phyloP scores from a whole-genome alignment of 805 yeast species.

The Kurtzmaniella fragi region DNA sequence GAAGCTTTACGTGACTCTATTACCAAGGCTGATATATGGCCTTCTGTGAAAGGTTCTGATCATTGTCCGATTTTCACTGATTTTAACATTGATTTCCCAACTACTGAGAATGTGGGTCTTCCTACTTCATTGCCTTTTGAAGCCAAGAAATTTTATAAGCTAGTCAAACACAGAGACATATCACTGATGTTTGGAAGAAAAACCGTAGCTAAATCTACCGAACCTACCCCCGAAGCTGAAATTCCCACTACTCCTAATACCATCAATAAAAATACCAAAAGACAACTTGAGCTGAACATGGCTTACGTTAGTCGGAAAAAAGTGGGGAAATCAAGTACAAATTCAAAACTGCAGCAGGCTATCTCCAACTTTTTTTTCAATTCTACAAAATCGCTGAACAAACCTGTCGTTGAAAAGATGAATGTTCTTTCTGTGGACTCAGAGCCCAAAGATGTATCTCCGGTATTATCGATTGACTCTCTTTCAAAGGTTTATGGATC shows the following conservation, averaged over 20 bases:
- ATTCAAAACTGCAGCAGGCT: slow-evolving; percentile 12
- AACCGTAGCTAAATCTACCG: slow-evolving; percentile 1
- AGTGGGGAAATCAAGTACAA: slow-evolving; percentile 1
- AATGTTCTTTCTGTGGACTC: background rate
- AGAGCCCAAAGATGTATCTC: background rate
- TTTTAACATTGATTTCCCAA: slow-evolving; percentile 24
- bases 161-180: slow-evolving; percentile 29
- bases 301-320: slow-evolving; percentile 17
- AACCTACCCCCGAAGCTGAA: background rate
- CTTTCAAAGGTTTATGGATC: slow-evolving; percentile 14
- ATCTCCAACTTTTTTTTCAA: slow-evolving; percentile 20
- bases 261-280: slow-evolving; percentile 1
- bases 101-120: background rate
- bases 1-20: slow-evolving; percentile 25
- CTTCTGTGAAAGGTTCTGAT: slow-evolving; percentile 77
- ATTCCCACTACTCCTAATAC: background rate
- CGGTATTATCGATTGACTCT: slow-evolving; percentile 5
- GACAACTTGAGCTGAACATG: slow-evolving; percentile 5
- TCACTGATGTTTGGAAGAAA: slow-evolving; percentile 21
- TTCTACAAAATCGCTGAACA: slow-evolving; percentile 1
- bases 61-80: slow-evolving; percentile 91
- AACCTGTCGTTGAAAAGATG: background rate
- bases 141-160: slow-evolving; percentile 45
- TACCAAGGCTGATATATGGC: slow-evolving; percentile 53
- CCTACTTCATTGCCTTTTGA: slow-evolving; percentile 40